A percentile compares a stretch with the other conserved stretches of the same genome.
Evolutionary conservation across 2,329 filamentous ascomycete genomes (phyloP).

Genomic region (Bipolaris cookei): DNA sequence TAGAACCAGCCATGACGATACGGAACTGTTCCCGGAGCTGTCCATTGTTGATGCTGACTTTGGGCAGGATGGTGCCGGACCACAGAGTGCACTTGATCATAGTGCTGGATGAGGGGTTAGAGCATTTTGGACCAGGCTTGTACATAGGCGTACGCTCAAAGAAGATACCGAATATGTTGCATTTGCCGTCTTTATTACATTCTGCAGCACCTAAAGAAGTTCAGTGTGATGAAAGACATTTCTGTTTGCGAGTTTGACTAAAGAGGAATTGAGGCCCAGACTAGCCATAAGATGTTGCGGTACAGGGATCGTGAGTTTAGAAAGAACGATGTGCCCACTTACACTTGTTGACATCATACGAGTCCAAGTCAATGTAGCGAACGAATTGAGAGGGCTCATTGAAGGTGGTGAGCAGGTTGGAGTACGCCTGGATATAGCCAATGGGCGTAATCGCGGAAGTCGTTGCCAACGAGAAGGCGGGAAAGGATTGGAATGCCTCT

Average conservation of each 20-base stretch:
- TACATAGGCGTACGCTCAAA: slow-evolving; percentile 25
- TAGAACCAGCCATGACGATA: slow-evolving; percentile 24
- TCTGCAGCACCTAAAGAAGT: slow-evolving; percentile 1
- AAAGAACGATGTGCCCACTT: neutral
- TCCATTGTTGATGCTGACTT: slow-evolving; percentile 34
- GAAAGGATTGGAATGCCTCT: slow-evolving; percentile 18
- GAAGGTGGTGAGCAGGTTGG: slow-evolving; percentile 19
- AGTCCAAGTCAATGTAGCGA: slow-evolving; percentile 14
- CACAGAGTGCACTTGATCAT: slow-evolving; percentile 41
- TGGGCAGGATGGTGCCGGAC: slow-evolving; percentile 22
- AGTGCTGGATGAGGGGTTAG: slow-evolving; percentile 24
- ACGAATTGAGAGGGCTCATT: slow-evolving; percentile 18
- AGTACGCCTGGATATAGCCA: slow-evolving; percentile 25
- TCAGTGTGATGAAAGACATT: neutral
- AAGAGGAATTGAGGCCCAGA: neutral
- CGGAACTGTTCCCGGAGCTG: slow-evolving; percentile 30
- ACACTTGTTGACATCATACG: slow-evolving; percentile 21
- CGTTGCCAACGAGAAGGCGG: slow-evolving; percentile 16
- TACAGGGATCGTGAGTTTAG: neutral
- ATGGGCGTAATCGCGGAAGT: slow-evolving; percentile 18
- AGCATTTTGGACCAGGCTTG: slow-evolving; percentile 19
- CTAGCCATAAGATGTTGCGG: neutral
- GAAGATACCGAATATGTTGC: slow-evolving; percentile 31
- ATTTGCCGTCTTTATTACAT: slow-evolving; percentile 18
- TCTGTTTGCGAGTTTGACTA: neutral